Evolutionary conservation across 257 asterid species (phyloP).

Genomic region (Penstemon barbatus): DNA sequence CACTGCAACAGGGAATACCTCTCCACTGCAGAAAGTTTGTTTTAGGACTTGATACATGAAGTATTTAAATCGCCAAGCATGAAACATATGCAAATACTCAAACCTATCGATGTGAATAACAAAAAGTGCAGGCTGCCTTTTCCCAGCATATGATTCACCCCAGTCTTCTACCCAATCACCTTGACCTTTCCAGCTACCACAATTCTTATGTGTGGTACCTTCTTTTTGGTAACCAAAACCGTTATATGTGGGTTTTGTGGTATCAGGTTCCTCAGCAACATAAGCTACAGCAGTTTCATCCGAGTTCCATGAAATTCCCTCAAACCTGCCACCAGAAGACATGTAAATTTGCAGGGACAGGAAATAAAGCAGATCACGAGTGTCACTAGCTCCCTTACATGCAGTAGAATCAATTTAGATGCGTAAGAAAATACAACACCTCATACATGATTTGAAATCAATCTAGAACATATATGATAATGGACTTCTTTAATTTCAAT

Average conservation of each 20-base stretch:
- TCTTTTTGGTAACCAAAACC: conserved; percentile 41
- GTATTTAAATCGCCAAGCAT: not conserved
- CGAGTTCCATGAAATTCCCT: conserved; percentile 64
- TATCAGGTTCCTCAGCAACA: conserved; percentile 58
- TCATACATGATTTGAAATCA: not conserved
- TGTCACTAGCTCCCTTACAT: not conserved
- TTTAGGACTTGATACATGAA: conserved; percentile 13
- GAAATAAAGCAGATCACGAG: not conserved
- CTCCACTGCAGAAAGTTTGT: conserved; percentile 58
- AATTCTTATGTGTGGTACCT: conserved; percentile 42
- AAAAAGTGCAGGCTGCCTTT: conserved; percentile 61
- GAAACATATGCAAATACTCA: conserved; percentile 5
- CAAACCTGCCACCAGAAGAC: conserved; percentile 48
- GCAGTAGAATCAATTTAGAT: not conserved
- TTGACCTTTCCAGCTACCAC: conserved; percentile 58
- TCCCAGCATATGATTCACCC: conserved; percentile 70
- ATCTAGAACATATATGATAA: not conserved
- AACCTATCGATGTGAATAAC: conserved; percentile 50
- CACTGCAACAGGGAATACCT: conserved; percentile 47
- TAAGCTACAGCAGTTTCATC: conserved; percentile 58
- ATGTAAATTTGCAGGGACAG: not conserved
- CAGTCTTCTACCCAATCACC: conserved; percentile 70
- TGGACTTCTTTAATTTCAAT: not conserved
- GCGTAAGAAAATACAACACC: not conserved
- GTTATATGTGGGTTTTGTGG: conserved; percentile 46